Evolutionary conservation across 2,329 filamentous ascomycete species (phyloP), one percentile per base, ranked within the genome.

Genomic region (Aspergillus fijiensis): DNA sequence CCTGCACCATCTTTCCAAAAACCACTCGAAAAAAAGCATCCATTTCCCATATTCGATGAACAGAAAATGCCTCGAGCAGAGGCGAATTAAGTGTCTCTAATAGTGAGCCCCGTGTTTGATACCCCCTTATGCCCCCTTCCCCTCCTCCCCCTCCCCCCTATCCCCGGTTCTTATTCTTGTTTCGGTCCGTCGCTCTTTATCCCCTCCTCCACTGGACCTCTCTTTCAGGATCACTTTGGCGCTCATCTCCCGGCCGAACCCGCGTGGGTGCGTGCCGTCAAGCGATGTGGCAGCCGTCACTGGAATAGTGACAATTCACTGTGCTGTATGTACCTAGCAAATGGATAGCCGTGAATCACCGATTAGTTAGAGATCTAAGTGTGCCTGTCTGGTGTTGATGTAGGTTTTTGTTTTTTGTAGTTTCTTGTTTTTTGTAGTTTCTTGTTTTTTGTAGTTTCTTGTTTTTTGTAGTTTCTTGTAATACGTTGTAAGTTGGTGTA

Each of bases 241-340:
- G 71, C 71, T 72, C 70, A 70, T 72, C 68, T 57, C 53, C 58
- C 51, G 51, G 39, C 16, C 39, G 39, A 16, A 45, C 49, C 54
- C 58, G 60, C 42, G 14, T 23, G 11, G 51, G 50, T 42, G 51
- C 60, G 48, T 52, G 54, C 48, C 51, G 51, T 47, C 49, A 49
- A 55, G 49, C 42, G 71, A 70, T 69, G 72, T 74, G 72, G 72
- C 72, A 74, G 72, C 72, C 72, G 72, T 74, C 70, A 68, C 70
- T 66, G 54, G 45, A 45, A 29, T 53, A 60, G 69, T 70, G 70
- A 72, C 69, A 61, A 64, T 66, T 57, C 57, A 47, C 50, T 55
- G 42, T 58, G 55, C 60, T 66, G 63, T 65, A 62, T 66, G 63
- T 65, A 65, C 62, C 57, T 66, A 56, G 61, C 53, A 58, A 60